A percentile compares a stretch with the other conserved stretches of the same genome.
Evolutionary conservation across 345 rosid genomes (phyloP).

Genomic region (Sapria himalayana): DNA sequence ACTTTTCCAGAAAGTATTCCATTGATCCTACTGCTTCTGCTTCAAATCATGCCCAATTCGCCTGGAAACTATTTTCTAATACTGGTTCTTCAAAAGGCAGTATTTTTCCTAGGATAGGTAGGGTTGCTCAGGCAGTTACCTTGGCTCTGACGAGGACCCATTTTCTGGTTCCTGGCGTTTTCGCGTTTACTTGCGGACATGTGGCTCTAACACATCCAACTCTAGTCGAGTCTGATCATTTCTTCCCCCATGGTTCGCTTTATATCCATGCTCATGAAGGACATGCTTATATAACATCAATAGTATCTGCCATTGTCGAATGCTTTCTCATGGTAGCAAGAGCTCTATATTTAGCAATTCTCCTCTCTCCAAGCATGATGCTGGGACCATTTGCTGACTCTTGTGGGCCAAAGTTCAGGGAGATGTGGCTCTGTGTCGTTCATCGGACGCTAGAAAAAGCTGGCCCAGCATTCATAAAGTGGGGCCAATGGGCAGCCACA

Average conservation of each 20-base stretch:
- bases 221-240: conserved; percentile 18
- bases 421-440: conserved; percentile 44
- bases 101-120: conserved; percentile 21
- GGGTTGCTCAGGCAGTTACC: conserved; percentile 53
- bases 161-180: conserved; percentile 33
- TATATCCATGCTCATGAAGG: conserved; percentile 39
- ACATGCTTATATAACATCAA: conserved; percentile 28
- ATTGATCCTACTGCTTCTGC: conserved; percentile 17
- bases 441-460: conserved; percentile 60
- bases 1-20: conserved; percentile 22
- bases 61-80: conserved; percentile 36
- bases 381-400: conserved; percentile 54
- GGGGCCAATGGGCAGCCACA: conserved; percentile 99
- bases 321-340: conserved; percentile 42
- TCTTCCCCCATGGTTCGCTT: conserved; percentile 29
- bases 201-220: conserved; percentile 40
- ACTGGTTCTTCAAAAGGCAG: conserved; percentile 16
- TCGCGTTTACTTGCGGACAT: conserved; percentile 36
- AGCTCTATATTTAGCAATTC: conserved; percentile 40
- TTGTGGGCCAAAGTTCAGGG: conserved; percentile 42
- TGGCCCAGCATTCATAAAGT: conserved; percentile 96
- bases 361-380: conserved; percentile 58
- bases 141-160: conserved; percentile 53
- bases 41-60: conserved; percentile 26
- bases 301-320: conserved; percentile 26